A percentile compares a stretch with the other conserved stretches of the same genome.
Conservation (phyloP, 192 early-diverging fungal genomes). For the Linnemannia exigua region DNA sequence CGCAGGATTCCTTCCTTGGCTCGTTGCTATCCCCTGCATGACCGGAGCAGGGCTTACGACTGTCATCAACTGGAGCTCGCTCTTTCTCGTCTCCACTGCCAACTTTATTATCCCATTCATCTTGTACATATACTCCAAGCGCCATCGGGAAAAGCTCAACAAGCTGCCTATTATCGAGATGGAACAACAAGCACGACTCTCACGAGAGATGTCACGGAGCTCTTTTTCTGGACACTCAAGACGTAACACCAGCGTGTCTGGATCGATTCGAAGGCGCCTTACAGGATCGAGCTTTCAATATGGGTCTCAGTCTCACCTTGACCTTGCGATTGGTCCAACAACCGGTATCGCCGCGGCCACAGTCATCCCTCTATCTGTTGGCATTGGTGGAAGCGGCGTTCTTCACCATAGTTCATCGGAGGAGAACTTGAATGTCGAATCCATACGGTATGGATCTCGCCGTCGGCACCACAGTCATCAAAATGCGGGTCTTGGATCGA, state of each 20-base stretch:
- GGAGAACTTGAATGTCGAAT: slow-evolving; percentile 16
- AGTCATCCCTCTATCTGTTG: slow-evolving; percentile 27
- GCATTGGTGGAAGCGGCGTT: slow-evolving; percentile 17
- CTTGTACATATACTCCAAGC: slow-evolving; percentile 70
- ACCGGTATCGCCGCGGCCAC: slow-evolving; percentile 26
- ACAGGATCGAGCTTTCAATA: slow-evolving; percentile 23
- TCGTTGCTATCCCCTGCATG: slow-evolving; percentile 76
- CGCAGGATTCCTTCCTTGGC: slow-evolving; percentile 71
- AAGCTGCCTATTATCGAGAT: slow-evolving; percentile 10
- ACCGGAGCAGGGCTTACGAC: slow-evolving; percentile 69
- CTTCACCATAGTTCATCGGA: slow-evolving; percentile 14
- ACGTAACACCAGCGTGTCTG: slow-evolving; percentile 11
- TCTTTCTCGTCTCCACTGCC: slow-evolving; percentile 74
- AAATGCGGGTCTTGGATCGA: background rate
- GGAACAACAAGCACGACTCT: slow-evolving; percentile 18
- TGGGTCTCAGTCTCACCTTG: slow-evolving; percentile 15
- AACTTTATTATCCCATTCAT: slow-evolving; percentile 79
- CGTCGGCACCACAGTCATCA: slow-evolving; percentile 31
- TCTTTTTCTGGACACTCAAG: slow-evolving; percentile 26
- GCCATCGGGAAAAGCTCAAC: slow-evolving; percentile 40
- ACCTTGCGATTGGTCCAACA: slow-evolving; percentile 19
- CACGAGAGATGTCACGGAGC: slow-evolving; percentile 32
- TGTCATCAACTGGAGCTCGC: slow-evolving; percentile 76
- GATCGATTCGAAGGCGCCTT: slow-evolving; percentile 31
- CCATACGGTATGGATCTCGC: background rate